A percentile compares a stretch with the other conserved stretches of the same genome.
phyloP scores from a whole-genome alignment of 2,329 filamentous ascomycete genomes.

The Fusarium sp. region DNA sequence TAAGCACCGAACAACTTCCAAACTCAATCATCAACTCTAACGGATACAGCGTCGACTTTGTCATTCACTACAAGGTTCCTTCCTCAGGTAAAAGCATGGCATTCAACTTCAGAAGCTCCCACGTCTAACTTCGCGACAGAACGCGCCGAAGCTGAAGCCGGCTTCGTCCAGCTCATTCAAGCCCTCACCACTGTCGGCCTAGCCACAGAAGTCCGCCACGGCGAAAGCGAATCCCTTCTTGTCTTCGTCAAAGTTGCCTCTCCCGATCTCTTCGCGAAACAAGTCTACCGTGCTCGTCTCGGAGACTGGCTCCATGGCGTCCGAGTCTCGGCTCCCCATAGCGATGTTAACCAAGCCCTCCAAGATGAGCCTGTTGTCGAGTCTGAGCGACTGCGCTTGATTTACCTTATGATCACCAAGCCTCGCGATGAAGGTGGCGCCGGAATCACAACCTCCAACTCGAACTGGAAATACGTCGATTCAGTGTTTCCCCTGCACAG shows the following conservation, averaged over 20 bases:
- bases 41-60: conserved; percentile 81
- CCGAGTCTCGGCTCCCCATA: conserved; percentile 78
- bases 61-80: conserved; percentile 81
- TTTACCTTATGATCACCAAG: conserved; percentile 86
- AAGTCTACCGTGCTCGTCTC: conserved; percentile 87
- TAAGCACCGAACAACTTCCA: conserved; percentile 40
- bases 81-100: conserved; percentile 64
- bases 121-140: conserved; percentile 58
- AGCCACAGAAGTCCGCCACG: conserved; percentile 86
- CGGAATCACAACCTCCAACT: conserved; percentile 75
- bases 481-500: conserved; percentile 85
- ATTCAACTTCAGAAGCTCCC: not conserved
- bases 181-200: conserved; percentile 83
- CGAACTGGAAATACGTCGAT: conserved; percentile 78
- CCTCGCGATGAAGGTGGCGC: conserved; percentile 80
- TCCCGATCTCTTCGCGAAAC: conserved; percentile 76
- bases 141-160: conserved; percentile 73
- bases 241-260: conserved; percentile 86
- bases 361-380: conserved; percentile 82
- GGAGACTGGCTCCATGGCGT: conserved; percentile 96
- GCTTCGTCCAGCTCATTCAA: conserved; percentile 82
- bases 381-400: conserved; percentile 86
- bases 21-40: conserved; percentile 16
- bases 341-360: conserved; percentile 75
- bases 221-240: conserved; percentile 78